These are phyloP conservation scores for Delonix regia DNA, from an alignment of 306 rosid species.

Conservation along the genomic window DNA sequence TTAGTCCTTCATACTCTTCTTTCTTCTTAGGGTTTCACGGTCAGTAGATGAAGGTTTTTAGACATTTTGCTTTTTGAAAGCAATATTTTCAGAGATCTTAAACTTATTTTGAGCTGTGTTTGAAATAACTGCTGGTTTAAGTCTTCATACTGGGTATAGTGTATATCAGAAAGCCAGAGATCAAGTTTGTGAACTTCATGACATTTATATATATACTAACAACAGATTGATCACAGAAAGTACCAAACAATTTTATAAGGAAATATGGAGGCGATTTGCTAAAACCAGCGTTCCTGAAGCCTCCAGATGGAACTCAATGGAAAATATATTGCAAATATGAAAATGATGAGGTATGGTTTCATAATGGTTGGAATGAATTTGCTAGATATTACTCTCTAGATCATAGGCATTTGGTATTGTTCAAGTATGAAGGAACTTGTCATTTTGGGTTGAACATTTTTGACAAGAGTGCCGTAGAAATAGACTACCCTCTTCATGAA, in stretches of 20 bases:
- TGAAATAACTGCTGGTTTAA: neutral
- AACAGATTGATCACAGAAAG: slow-evolving; percentile 10
- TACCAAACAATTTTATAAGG: slow-evolving; percentile 25
- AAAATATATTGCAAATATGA: slow-evolving; percentile 18
- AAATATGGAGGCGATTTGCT: slow-evolving; percentile 19
- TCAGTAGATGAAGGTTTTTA: too few relatives aligned
- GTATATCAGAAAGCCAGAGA: neutral
- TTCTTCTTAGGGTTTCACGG: neutral
- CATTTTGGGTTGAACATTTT: slow-evolving; percentile 16
- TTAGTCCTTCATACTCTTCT: neutral
- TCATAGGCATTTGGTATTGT: neutral
- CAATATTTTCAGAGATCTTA: too few relatives aligned
- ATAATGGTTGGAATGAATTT: slow-evolving; percentile 16
- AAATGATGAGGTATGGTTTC: neutral
- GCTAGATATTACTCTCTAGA: neutral
- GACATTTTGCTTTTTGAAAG: too few relatives aligned
- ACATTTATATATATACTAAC: neutral
- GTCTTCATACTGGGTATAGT: neutral
- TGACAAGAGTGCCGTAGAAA: slow-evolving; percentile 25
- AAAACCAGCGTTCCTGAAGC: slow-evolving; percentile 35
- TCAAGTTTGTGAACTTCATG: neutral
- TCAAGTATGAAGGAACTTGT: slow-evolving; percentile 15
- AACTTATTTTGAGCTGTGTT: neutral
- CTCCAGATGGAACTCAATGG: slow-evolving; percentile 39
- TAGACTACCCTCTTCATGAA: slow-evolving; percentile 23